Conservation (phyloP, 495 filamentous ascomycete genomes). For the Neurospora sp. region DNA sequence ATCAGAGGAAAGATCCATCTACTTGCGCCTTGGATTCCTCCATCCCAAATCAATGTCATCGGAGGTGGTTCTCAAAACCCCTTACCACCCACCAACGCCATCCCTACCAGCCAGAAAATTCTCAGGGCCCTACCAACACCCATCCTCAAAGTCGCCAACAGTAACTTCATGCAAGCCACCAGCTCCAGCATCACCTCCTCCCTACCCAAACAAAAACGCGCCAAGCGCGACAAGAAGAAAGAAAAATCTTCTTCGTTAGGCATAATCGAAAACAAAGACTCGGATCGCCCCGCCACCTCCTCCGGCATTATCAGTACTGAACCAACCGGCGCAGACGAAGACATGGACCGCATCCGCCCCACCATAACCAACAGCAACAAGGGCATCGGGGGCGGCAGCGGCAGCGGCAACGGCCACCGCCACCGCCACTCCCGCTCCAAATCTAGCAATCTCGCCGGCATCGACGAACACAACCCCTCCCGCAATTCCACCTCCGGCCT, state of each 20-base stretch:
- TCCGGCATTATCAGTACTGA: background rate
- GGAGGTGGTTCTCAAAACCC: constrained; percentile 55
- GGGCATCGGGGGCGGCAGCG: constrained; percentile 10
- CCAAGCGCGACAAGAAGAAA: constrained; percentile 48
- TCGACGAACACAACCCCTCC: constrained; percentile 18
- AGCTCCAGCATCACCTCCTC: constrained; percentile 81
- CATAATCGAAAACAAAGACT: background rate
- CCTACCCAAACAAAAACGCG: constrained; percentile 46
- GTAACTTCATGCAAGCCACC: constrained; percentile 85
- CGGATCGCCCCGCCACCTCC: background rate
- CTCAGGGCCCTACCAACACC: constrained; percentile 85
- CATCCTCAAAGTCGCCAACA: constrained; percentile 87
- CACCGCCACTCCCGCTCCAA: constrained; percentile 23
- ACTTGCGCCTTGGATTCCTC: constrained; percentile 94
- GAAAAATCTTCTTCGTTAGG: constrained; percentile 2
- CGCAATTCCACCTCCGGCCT: constrained; percentile 9
- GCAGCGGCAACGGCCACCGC: background rate
- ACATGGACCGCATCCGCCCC: constrained; percentile 28
- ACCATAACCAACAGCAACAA: constrained; percentile 14
- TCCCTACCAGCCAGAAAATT: constrained; percentile 87
- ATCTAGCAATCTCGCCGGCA: constrained; percentile 15
- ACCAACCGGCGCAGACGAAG: constrained; percentile 18
- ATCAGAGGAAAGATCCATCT: constrained; percentile 93
- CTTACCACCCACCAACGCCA: constrained; percentile 64
- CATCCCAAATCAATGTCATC: constrained; percentile 85